Conservation (phyloP, 2,329 filamentous ascomycete genomes). For the Xylaria sp. region DNA sequence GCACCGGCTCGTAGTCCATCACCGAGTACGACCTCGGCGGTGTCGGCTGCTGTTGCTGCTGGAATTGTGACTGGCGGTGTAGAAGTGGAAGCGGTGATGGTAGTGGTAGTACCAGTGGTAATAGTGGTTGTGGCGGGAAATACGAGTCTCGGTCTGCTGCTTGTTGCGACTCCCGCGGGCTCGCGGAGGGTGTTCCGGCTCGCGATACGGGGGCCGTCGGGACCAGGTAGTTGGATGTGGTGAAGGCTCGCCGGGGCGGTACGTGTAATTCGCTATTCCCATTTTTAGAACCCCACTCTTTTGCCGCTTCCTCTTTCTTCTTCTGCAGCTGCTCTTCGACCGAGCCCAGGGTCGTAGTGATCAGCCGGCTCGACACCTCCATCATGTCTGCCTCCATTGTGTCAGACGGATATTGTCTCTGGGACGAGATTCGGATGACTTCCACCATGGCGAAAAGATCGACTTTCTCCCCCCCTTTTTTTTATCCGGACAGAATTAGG, state of each 20-base stretch:
- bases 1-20: conserved; percentile 68
- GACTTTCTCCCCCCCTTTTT: neutral
- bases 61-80: conserved; percentile 50
- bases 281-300: conserved; percentile 26
- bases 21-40: conserved; percentile 69
- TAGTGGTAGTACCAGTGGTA: conserved; percentile 10
- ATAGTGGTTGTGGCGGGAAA: conserved; percentile 34
- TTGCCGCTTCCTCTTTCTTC: conserved; percentile 10
- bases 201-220: conserved; percentile 38
- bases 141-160: conserved; percentile 38
- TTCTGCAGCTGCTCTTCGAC: conserved; percentile 36
- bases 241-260: conserved; percentile 49
- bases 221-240: conserved; percentile 46
- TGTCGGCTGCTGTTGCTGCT: conserved; percentile 49
- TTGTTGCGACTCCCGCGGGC: conserved; percentile 39
- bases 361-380: conserved; percentile 46
- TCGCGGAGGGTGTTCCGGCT: conserved; percentile 41
- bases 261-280: conserved; percentile 29
- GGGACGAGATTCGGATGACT: conserved; percentile 45
- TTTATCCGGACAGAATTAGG: conserved; percentile 30
- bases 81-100: neutral
- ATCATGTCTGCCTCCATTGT: conserved; percentile 45
- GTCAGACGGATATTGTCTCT: conserved; percentile 40
- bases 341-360: conserved; percentile 43
- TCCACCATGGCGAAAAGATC: conserved; percentile 46